phyloP scores from a whole-genome alignment of 352 stramenopile genomes.

The Globisporangium rhizosaccharum region DNA sequence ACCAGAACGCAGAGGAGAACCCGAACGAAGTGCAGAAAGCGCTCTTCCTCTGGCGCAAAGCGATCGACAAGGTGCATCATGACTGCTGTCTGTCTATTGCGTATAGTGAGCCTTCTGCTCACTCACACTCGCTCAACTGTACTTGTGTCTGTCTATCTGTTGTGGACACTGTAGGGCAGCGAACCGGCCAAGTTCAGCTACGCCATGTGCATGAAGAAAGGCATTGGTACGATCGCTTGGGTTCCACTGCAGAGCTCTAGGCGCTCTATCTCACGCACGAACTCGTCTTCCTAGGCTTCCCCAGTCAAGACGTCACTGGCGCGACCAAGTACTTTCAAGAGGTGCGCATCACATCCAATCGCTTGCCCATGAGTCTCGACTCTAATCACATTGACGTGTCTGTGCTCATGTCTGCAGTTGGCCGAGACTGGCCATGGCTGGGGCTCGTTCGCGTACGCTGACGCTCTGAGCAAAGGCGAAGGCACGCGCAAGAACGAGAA shows the following conservation, averaged over 20 bases:
- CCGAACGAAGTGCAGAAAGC: conserved; percentile 63
- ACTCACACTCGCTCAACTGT: background rate
- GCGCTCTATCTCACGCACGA: no score
- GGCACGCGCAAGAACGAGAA: conserved; percentile 66
- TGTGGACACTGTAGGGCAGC: conserved; percentile 36
- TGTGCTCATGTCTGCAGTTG: conserved; percentile 27
- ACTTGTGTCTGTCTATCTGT: background rate
- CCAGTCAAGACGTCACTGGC: conserved; percentile 41
- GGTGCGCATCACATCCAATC: conserved; percentile 15
- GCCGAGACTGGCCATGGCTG: conserved; percentile 54
- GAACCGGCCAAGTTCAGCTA: conserved; percentile 84
- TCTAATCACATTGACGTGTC: background rate
- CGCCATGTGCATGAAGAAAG: conserved; percentile 76
- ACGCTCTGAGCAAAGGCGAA: conserved; percentile 70
- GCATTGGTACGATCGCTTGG: conserved; percentile 35
- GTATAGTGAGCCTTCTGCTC: no score
- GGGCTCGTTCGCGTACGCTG: conserved; percentile 77
- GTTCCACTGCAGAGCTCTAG: no score
- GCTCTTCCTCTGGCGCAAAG: conserved; percentile 72
- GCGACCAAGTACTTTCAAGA: conserved; percentile 73
- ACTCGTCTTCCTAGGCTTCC: conserved; percentile 25
- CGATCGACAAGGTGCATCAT: conserved; percentile 58
- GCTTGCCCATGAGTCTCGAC: no score
- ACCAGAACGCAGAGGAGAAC: conserved; percentile 64
- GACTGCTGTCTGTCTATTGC: background rate